Percentiles rank a stretch among this genome's conserved stretches.
Conservation (phyloP, 805 yeast species). For the Saccharomycopsis microspora region DNA sequence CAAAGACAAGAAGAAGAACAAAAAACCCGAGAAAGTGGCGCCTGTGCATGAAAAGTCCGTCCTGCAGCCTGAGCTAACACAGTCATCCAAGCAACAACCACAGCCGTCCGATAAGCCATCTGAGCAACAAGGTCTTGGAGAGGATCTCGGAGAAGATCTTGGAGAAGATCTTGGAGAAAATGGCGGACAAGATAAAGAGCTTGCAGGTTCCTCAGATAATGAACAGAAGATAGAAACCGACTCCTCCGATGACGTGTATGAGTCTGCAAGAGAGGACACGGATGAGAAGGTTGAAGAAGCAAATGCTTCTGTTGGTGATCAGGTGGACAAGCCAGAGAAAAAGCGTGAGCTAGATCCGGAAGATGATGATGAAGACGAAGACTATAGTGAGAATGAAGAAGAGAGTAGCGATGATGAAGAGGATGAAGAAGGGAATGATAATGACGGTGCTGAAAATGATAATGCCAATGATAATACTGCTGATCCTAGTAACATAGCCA, state of each 20-base stretch:
- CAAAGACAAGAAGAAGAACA: constrained; percentile 15
- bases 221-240: not conserved
- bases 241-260: not conserved
- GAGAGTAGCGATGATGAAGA: constrained; percentile 19
- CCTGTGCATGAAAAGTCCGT: not conserved
- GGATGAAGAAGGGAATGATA: constrained; percentile 15
- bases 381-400: constrained; percentile 20
- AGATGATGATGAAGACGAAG: constrained; percentile 21
- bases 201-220: not conserved
- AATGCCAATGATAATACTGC: not conserved
- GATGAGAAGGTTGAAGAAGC: not conserved
- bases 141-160: constrained; percentile 19
- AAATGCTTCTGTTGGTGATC: constrained; percentile 11
- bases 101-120: no score
- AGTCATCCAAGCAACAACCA: not conserved
- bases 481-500: no score
- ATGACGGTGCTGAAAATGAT: constrained; percentile 6
- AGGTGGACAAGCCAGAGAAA: constrained; percentile 15
- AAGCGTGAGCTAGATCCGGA: constrained; percentile 23
- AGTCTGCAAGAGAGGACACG: constrained; percentile 15
- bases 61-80: not conserved
- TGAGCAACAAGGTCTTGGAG: constrained; percentile 1
- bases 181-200: constrained; percentile 1
- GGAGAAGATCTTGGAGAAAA: constrained; percentile 27
- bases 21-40: not conserved